Evolutionary conservation across 805 yeast species (phyloP).

Genomic region (Starmerella bombi): DNA sequence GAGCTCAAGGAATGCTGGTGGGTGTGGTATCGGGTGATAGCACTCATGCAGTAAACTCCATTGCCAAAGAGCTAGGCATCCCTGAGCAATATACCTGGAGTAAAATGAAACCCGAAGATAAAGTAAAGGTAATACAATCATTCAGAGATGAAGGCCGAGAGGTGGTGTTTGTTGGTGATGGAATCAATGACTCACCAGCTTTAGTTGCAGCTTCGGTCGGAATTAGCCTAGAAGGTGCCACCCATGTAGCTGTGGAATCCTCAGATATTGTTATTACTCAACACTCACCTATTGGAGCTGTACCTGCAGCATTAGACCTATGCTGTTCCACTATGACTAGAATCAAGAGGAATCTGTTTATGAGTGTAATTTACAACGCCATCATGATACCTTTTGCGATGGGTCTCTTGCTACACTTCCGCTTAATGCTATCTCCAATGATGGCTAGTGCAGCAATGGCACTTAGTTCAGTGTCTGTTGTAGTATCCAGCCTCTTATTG

Average conservation of each 20-base stretch:
- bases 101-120: constrained; percentile 63
- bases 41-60: constrained; percentile 42
- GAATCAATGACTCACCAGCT: constrained; percentile 96
- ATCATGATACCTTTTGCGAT: constrained; percentile 91
- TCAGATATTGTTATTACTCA: constrained; percentile 69
- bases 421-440: constrained; percentile 64
- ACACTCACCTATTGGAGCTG: constrained; percentile 27
- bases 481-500: constrained; percentile 60
- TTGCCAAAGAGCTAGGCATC: constrained; percentile 59
- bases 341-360: constrained; percentile 67
- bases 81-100: constrained; percentile 52
- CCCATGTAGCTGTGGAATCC: constrained; percentile 94
- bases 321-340: constrained; percentile 57
- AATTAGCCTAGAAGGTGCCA: constrained; percentile 80
- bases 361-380: constrained; percentile 76
- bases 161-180: constrained; percentile 95
- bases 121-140: constrained; percentile 47
- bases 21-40: constrained; percentile 91
- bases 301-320: constrained; percentile 47
- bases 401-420: constrained; percentile 76
- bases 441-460: constrained; percentile 94
- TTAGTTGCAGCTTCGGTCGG: constrained; percentile 80
- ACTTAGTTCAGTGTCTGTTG: constrained; percentile 78
- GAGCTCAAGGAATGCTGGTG: constrained; percentile 41
- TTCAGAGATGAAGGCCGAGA: constrained; percentile 35